phyloP scores from a whole-genome alignment of 352 stramenopile genomes.

The Phytophthora melonis region DNA sequence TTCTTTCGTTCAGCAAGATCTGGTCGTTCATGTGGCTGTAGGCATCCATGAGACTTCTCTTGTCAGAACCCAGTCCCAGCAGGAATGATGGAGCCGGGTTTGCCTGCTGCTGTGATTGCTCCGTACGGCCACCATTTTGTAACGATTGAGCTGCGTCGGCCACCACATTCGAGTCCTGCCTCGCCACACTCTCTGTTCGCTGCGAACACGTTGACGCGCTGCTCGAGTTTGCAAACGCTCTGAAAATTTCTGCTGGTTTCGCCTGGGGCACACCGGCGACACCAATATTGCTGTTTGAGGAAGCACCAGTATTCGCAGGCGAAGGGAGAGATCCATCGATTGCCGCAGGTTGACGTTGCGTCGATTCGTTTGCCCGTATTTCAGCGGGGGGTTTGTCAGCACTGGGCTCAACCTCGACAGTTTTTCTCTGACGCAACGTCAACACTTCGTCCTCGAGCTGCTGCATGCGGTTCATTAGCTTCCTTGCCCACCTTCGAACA shows the following conservation, averaged over 20 bases:
- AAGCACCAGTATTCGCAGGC: neutral
- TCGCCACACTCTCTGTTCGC: neutral
- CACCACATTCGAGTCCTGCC: too few species aligned
- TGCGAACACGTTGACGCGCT: neutral
- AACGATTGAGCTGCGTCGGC: too few species aligned
- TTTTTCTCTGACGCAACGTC: conserved; percentile 25
- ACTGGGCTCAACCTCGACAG: conserved; percentile 1
- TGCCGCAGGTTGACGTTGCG: neutral
- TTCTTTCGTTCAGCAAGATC: conserved; percentile 54
- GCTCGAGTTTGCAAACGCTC: conserved; percentile 8
- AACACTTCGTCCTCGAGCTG: conserved; percentile 47
- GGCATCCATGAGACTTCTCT: conserved; percentile 29
- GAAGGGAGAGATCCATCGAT: neutral
- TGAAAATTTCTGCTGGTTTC: conserved; percentile 16
- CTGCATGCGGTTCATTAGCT: conserved; percentile 47
- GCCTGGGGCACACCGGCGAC: neutral
- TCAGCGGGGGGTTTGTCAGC: neutral
- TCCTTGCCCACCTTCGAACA: conserved; percentile 44
- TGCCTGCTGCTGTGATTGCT: neutral
- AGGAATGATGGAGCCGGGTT: conserved; percentile 5
- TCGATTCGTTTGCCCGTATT: neutral
- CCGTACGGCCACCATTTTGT: neutral
- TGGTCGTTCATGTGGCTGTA: conserved; percentile 53
- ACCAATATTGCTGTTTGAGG: neutral
- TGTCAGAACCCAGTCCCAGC: conserved; percentile 16